A percentile compares a stretch with the other conserved stretches of the same genome.
These are phyloP conservation scores for Aspergillus viridinutans DNA, from an alignment of 2,329 filamentous ascomycete genomes.

Conservation along the genomic window DNA sequence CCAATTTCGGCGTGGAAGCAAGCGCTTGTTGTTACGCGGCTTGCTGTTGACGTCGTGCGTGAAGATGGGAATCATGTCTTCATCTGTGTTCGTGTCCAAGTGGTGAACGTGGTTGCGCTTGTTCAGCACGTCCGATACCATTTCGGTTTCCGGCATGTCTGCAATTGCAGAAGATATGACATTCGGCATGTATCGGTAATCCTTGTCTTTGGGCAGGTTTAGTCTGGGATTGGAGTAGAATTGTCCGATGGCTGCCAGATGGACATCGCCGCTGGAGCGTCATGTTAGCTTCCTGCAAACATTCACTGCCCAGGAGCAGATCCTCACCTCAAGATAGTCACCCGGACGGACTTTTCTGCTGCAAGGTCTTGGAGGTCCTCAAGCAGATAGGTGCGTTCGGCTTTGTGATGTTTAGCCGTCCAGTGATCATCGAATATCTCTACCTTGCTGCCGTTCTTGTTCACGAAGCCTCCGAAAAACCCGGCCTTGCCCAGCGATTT, in stretches of 20 bases:
- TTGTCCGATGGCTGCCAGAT: slow-evolving; percentile 85
- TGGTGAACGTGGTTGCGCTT: slow-evolving; percentile 77
- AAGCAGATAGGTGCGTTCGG: slow-evolving; percentile 79
- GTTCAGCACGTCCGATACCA: slow-evolving; percentile 88
- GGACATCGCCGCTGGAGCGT: slow-evolving; percentile 72
- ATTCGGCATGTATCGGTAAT: slow-evolving; percentile 96
- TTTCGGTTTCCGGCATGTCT: slow-evolving; percentile 81
- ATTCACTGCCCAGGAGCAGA: neutral
- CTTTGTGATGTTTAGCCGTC: slow-evolving; percentile 93
- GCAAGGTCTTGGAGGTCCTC: slow-evolving; percentile 91
- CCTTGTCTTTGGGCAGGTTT: slow-evolving; percentile 76
- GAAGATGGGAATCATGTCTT: slow-evolving; percentile 95
- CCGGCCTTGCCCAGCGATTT: slow-evolving; percentile 83
- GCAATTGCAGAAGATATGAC: slow-evolving; percentile 91
- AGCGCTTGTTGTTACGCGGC: slow-evolving; percentile 80
- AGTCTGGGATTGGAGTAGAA: slow-evolving; percentile 91
- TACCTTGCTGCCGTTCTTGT: slow-evolving; percentile 85
- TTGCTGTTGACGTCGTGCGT: slow-evolving; percentile 84
- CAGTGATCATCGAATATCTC: slow-evolving; percentile 96
- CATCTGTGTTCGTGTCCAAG: slow-evolving; percentile 70
- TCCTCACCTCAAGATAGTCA: slow-evolving; percentile 74
- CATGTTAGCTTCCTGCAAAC: neutral
- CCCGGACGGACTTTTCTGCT: slow-evolving; percentile 82
- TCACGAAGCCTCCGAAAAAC: slow-evolving; percentile 72
- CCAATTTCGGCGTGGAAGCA: slow-evolving; percentile 91